These are phyloP conservation scores for Botrytis paeoniae DNA, from an alignment of 2,329 filamentous ascomycete genomes.

Conservation along the genomic window DNA sequence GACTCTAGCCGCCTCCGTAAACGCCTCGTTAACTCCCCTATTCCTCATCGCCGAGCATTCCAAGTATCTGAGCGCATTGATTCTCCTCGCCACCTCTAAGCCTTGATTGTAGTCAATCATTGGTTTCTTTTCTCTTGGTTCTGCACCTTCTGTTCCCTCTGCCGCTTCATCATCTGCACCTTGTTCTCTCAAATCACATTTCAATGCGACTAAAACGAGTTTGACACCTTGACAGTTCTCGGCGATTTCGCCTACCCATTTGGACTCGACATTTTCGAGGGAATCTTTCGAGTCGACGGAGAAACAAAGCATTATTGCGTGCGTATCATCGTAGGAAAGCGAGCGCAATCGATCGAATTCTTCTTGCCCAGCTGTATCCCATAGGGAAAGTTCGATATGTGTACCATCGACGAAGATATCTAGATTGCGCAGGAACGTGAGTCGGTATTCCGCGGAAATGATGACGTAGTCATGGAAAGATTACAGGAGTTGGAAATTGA, in stretches of 20 bases:
- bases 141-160: slow-evolving; percentile 40
- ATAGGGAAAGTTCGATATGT: slow-evolving; percentile 94
- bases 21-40: slow-evolving; percentile 95
- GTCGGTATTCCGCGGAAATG: slow-evolving; percentile 4
- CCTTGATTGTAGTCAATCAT: slow-evolving; percentile 90
- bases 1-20: slow-evolving; percentile 94
- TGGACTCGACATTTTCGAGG: slow-evolving; percentile 96
- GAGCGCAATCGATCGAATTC: slow-evolving; percentile 97
- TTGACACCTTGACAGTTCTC: slow-evolving; percentile 97
- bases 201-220: slow-evolving; percentile 90
- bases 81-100: slow-evolving; percentile 83
- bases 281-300: slow-evolving; percentile 95
- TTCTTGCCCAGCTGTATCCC: slow-evolving; percentile 98
- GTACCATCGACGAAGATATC: slow-evolving; percentile 98
- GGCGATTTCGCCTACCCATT: slow-evolving; percentile 97
- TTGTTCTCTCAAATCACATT: slow-evolving; percentile 88
- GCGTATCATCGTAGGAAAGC: slow-evolving; percentile 94
- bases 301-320: slow-evolving; percentile 98
- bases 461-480: neutral
- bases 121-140: slow-evolving; percentile 58
- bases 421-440: slow-evolving; percentile 39
- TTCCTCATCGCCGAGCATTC: slow-evolving; percentile 99
- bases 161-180: slow-evolving; percentile 60
- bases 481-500: neutral
- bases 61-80: slow-evolving; percentile 89